These are phyloP conservation scores for Rhazya stricta DNA, from an alignment of 257 asterid species.

Conservation along the genomic window DNA sequence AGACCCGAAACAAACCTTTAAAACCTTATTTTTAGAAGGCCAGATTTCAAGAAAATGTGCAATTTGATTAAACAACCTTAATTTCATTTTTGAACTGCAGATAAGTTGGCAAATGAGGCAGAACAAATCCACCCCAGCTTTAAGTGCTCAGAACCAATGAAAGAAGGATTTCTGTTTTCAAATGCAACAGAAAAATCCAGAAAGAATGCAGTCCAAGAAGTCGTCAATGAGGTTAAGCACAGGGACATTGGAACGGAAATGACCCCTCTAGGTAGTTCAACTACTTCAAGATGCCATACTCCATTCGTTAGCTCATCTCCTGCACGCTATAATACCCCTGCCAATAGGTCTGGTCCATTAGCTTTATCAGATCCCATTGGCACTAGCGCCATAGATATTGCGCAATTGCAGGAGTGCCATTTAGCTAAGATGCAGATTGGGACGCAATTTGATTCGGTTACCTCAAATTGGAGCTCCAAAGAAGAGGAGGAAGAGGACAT, in stretches of 20 bases:
- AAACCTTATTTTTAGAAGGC: too few species aligned
- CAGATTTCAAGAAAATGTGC: background rate
- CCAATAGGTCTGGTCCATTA: constrained; percentile 76
- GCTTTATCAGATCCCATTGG: constrained; percentile 25
- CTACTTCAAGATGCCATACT: constrained; percentile 91
- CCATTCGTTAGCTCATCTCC: constrained; percentile 79
- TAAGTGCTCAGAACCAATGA: constrained; percentile 57
- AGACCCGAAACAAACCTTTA: background rate
- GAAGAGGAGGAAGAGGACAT: constrained; percentile 98
- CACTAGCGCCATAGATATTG: constrained; percentile 44
- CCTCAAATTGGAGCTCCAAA: constrained; percentile 83
- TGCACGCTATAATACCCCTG: constrained; percentile 83
- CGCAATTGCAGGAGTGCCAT: constrained; percentile 69
- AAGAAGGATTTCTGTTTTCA: constrained; percentile 63
- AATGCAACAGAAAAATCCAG: constrained; percentile 28
- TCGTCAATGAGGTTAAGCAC: constrained; percentile 42
- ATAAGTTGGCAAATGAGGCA: constrained; percentile 65
- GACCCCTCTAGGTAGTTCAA: constrained; percentile 94
- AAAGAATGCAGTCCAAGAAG: constrained; percentile 29
- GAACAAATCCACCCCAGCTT: constrained; percentile 34
- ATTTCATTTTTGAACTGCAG: constrained; percentile 39
- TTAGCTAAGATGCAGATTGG: constrained; percentile 65
- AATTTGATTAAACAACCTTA: background rate
- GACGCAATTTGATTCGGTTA: constrained; percentile 45
- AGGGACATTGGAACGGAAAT: constrained; percentile 93